phyloP scores from a whole-genome alignment of 164 flowering plant species.

The Magnolia kwangsiensis region DNA sequence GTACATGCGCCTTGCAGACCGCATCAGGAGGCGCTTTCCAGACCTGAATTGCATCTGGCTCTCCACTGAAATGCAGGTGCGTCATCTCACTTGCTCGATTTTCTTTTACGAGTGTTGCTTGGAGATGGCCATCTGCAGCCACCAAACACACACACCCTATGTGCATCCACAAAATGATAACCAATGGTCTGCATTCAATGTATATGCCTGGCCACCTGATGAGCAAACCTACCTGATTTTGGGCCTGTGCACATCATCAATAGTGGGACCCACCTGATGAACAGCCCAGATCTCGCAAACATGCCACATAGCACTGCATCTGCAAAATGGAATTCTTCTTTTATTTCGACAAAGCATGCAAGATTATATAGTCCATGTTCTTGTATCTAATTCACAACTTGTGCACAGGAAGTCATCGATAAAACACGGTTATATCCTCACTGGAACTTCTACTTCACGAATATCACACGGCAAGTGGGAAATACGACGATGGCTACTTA shows the following conservation, averaged over 20 bases:
- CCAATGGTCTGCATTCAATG: background rate
- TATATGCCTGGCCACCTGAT: background rate
- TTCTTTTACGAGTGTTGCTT: background rate
- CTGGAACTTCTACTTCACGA: slow-evolving; percentile 86
- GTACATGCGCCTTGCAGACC: slow-evolving; percentile 72
- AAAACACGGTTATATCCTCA: slow-evolving; percentile 43
- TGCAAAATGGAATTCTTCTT: background rate
- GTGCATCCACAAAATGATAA: background rate
- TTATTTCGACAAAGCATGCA: background rate
- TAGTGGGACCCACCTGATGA: background rate
- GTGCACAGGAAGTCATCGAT: slow-evolving; percentile 71
- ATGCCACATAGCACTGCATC: background rate
- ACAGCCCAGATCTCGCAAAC: background rate
- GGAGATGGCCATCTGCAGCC: background rate
- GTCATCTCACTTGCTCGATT: background rate
- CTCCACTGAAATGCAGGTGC: slow-evolving; percentile 98
- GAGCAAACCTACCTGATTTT: background rate
- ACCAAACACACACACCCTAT: too few relatives aligned
- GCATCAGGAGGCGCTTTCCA: slow-evolving; percentile 69
- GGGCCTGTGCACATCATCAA: background rate
- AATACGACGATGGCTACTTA: slow-evolving; percentile 80
- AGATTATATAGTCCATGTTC: background rate
- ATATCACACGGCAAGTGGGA: slow-evolving; percentile 75
- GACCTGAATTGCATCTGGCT: slow-evolving; percentile 79
- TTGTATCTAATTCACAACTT: background rate